Percentiles rank a stretch among this genome's conserved stretches.
Evolutionary conservation across 164 flowering plant species (phyloP).

Genomic region (Tinospora cordifolia): DNA sequence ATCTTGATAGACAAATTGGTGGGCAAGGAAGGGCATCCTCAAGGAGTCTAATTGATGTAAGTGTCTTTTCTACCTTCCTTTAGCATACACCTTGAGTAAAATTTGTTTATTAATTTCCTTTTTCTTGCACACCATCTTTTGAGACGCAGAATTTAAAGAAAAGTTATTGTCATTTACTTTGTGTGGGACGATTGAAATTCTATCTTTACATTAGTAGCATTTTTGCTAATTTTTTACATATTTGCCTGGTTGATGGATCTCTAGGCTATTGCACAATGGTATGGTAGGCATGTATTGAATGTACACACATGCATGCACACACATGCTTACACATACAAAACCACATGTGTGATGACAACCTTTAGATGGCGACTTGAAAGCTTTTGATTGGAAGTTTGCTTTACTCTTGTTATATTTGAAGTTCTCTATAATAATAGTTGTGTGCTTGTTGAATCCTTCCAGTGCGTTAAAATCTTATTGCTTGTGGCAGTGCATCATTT

Average conservation of each 20-base stretch:
- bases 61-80: conserved; percentile 18
- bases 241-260: not conserved
- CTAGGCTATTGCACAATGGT: not conserved
- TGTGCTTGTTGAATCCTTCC: not conserved
- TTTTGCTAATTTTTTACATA: not conserved
- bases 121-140: no score
- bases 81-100: not conserved
- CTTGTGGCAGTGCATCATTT: no score
- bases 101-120: not conserved
- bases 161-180: no score
- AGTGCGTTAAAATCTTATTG: not conserved
- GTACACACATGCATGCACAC: not conserved
- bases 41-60: conserved; percentile 62
- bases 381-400: not conserved
- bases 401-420: not conserved
- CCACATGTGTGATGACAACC: not conserved
- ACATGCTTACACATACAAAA: no score
- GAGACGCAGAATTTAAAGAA: no score
- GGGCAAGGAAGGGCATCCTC: conserved; percentile 36
- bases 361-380: not conserved
- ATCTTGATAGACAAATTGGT: conserved; percentile 44
- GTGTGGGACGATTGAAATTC: no score
- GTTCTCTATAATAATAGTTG: no score
- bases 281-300: not conserved
- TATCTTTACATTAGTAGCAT: not conserved